Base-by-base conservation (phyloP, 176 grass and related monocot species). In the Oryza glaberrima region DNA sequence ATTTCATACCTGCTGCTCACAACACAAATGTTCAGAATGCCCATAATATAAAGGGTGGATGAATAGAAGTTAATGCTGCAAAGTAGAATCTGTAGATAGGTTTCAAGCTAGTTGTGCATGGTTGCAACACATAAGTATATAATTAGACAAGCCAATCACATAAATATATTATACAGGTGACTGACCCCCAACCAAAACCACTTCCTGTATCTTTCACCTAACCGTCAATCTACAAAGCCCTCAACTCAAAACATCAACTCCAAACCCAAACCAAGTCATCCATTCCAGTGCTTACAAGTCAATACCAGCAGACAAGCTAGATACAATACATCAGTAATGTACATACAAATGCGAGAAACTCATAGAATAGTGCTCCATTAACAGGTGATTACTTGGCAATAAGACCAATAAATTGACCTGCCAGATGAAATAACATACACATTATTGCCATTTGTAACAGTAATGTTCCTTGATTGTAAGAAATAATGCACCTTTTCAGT, bases 91-190 rank as follows among this genome's bases (percentile, higher is more conserved):
- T 83, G 64, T 23, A 84, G 70, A 65, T 32, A 82, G 40, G 44
- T 80, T 49, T 84, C 56, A 73, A 70, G 54, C 46, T 72, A 38
- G 20, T 3, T 82, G 25, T 22, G 45, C 66, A 82, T 69, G 70
- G 64, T 70, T 79, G 69, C 41, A 71, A 60, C 61, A 83, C 64
- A 80, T 20, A 58, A 58, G 4, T 58, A 58, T 5, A 58, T 58
- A 58, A 58, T 2, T 58, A 58, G 54, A 58, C 63, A 83, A 78
- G 30, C 32, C 76, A 79, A 69, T 76, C 30, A 23, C 80, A 84
- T 87, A 86, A 91, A 61, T 84, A 32, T 83, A 80, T 91, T 17
- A 73, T 76, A 90, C 81, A 90, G 25, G 16, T 79, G 49, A 64
- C 20, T 69, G 22, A 41, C 40, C 63, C 69, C 40, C 34, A 70